phyloP scores from a whole-genome alignment of 495 filamentous ascomycete genomes.

The Acidiella bohemica region DNA sequence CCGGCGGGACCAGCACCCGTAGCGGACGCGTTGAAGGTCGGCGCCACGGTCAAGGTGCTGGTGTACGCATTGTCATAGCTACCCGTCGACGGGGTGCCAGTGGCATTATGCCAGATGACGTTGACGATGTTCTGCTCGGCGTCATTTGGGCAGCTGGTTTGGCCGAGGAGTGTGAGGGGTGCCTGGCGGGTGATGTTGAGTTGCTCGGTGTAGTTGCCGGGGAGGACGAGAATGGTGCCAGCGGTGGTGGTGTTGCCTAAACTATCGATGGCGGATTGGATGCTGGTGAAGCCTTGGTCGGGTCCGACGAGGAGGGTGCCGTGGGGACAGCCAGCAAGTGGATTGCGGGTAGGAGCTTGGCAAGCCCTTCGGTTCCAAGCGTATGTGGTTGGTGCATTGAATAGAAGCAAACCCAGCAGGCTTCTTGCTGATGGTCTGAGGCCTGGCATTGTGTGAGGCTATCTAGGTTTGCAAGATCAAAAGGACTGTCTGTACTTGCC shows the following conservation, averaged over 20 bases:
- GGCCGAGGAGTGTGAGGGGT: slow-evolving; percentile 41
- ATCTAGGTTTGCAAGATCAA: too few species aligned
- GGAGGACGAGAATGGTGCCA: slow-evolving; percentile 41
- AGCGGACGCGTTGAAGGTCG: slow-evolving; percentile 41
- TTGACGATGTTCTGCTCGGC: slow-evolving; percentile 35
- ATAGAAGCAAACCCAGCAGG: slow-evolving; percentile 2
- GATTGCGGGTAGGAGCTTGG: slow-evolving; percentile 23
- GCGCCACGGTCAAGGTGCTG: slow-evolving; percentile 41
- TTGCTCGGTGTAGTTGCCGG: slow-evolving; percentile 45
- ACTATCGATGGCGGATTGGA: slow-evolving; percentile 41
- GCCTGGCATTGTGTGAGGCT: too few species aligned
- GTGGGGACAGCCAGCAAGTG: slow-evolving; percentile 33
- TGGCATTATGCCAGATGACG: slow-evolving; percentile 37
- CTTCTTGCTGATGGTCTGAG: too few species aligned
- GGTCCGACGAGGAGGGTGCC: slow-evolving; percentile 38
- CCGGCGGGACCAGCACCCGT: slow-evolving; percentile 45
- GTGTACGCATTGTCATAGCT: slow-evolving; percentile 44
- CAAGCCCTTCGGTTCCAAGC: slow-evolving; percentile 12
- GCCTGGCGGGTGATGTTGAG: slow-evolving; percentile 46
- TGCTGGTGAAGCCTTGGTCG: slow-evolving; percentile 33
- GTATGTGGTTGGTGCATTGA: background rate
- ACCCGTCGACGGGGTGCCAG: slow-evolving; percentile 32
- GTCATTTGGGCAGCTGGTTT: slow-evolving; percentile 33
- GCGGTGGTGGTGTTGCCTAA: slow-evolving; percentile 38
- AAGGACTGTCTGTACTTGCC: too few species aligned